Base-by-base conservation (phyloP, 2,329 filamentous ascomycete species). In the Elsinoe arachidis region DNA sequence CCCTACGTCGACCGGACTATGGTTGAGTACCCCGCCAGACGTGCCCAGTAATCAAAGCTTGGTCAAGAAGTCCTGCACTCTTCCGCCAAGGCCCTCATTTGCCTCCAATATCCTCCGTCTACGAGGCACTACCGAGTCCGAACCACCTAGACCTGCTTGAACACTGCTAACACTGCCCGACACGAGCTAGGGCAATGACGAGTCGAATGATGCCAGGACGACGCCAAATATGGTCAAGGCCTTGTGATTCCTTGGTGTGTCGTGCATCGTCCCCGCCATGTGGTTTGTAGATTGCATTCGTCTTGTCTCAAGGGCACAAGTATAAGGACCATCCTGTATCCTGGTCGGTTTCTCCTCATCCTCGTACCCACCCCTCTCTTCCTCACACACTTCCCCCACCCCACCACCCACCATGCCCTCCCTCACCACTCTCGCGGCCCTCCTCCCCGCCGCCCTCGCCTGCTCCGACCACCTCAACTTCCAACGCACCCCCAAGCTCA, bases 391-490 rank as follows among this genome's bases (percentile, higher is more conserved):
- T 3, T 21, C 17, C 35, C 30, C 14, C 17, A 30, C 9, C 37
- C 2, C 12, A 26, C 23, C 26, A 39, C 26, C 41, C 43, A 47
- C 14, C 30, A 58, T 58, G 56, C 21, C 44, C n/a, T 37, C 56
- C 21, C 21, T 58, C 43, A 19, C 11, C 10, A 43, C 56, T 37
- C 39, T 55, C n/a, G 56, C 56, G 37, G 56, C 49, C 39, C 17
- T 41, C 14, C 33, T 58, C 14, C 56, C 56, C 15, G 17, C 39
- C 41, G 38, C 49, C 21, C 34, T 58, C 11, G 56, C 49, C 53
- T 58, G 56, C 53, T 53, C 56, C 23, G 56, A 58, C 43, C 49
- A 53, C 19, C 49, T 53, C 49, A 53, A 53, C 49, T 35, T 35
- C 34, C 35, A 35, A 33, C 34, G 26, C 35, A 38, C 17, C 3